Percentiles rank a stretch among this genome's conserved stretches.
phyloP scores from a whole-genome alignment of 2,329 filamentous ascomycete genomes.

The Exophiala viscosa region DNA sequence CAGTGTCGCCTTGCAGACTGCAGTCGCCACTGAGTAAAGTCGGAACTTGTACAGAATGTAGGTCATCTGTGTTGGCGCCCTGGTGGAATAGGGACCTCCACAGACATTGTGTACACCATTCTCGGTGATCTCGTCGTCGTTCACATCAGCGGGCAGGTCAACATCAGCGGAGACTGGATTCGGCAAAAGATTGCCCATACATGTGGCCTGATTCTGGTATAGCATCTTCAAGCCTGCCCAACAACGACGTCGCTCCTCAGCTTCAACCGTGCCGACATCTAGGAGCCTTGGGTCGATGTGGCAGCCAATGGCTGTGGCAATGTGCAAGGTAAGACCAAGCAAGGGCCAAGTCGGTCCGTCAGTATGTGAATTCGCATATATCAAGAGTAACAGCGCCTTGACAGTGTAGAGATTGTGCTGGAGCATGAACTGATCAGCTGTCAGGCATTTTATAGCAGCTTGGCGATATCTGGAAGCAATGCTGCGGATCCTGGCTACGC shows the following conservation, averaged over 20 bases:
- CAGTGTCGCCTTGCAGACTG: conserved; percentile 33
- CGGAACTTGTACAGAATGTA: conserved; percentile 39
- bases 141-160: conserved; percentile 35
- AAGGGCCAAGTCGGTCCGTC: conserved; percentile 39
- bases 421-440: conserved; percentile 38
- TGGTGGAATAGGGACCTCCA: neutral
- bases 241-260: conserved; percentile 38
- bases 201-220: conserved; percentile 38
- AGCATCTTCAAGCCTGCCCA: conserved; percentile 42
- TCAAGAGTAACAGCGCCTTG: conserved; percentile 39
- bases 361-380: conserved; percentile 37
- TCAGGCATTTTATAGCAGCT: conserved; percentile 37
- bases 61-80: conserved; percentile 40
- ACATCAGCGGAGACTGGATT: conserved; percentile 31
- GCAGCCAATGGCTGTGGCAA: conserved; percentile 41
- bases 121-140: conserved; percentile 35
- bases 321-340: conserved; percentile 39
- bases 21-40: conserved; percentile 36
- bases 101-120: conserved; percentile 3
- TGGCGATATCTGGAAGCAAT: conserved; percentile 38
- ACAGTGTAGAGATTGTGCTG: conserved; percentile 40
- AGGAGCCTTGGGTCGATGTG: conserved; percentile 41
- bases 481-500: conserved; percentile 36
- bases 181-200: conserved; percentile 36
- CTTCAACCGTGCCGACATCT: conserved; percentile 34